These are phyloP conservation scores for Starmerella apicola DNA, from an alignment of 805 yeast genomes.

Conservation along the genomic window DNA sequence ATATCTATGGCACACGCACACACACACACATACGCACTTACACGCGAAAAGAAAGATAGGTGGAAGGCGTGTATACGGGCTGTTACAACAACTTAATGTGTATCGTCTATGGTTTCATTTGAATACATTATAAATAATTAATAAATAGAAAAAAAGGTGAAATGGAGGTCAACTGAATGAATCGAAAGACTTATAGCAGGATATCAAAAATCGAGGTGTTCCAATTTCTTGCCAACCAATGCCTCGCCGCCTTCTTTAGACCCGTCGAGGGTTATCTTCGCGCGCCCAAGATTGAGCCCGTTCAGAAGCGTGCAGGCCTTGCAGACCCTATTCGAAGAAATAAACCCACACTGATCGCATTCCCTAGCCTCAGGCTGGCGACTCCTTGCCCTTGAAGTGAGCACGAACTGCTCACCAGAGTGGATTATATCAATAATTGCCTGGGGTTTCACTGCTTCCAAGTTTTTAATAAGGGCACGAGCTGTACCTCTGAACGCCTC, in stretches of 20 bases:
- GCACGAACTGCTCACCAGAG: slow-evolving; percentile 55
- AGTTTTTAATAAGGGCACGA: slow-evolving; percentile 74
- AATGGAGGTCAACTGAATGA: no score
- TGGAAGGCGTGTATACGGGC: no score
- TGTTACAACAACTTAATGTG: no score
- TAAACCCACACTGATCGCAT: slow-evolving; percentile 83
- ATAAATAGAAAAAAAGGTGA: no score
- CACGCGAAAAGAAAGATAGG: no score
- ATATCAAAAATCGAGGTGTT: slow-evolving; percentile 40
- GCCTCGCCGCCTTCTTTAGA: slow-evolving; percentile 33
- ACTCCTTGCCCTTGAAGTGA: slow-evolving; percentile 12
- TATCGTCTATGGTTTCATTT: no score
- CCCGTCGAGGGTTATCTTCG: slow-evolving; percentile 47
- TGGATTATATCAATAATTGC: slow-evolving; percentile 89
- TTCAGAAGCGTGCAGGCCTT: slow-evolving; percentile 85
- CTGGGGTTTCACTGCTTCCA: slow-evolving; percentile 82
- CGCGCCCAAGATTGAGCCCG: slow-evolving; percentile 66
- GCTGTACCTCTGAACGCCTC: slow-evolving; percentile 98
- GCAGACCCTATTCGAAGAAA: slow-evolving; percentile 78
- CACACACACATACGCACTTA: no score
- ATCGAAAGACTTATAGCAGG: no score
- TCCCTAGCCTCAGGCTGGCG: slow-evolving; percentile 25
- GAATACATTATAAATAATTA: no score
- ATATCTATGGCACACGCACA: no score
- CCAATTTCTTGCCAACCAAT: slow-evolving; percentile 10